These are phyloP conservation scores for Acrocalymma vagum DNA, from an alignment of 2,329 filamentous ascomycete genomes.

Conservation along the genomic window DNA sequence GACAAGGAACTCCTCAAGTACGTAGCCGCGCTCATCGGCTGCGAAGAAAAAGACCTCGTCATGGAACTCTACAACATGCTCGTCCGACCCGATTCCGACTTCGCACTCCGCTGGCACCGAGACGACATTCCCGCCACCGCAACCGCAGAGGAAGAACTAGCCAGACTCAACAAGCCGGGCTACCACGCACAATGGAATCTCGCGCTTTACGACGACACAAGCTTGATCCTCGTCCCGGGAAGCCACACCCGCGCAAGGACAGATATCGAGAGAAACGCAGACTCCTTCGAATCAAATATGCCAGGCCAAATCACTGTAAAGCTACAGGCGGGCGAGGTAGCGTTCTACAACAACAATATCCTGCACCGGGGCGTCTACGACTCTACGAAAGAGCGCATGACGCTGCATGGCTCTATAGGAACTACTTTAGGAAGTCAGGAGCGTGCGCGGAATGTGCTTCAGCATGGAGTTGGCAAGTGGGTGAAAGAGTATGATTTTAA, in stretches of 20 bases:
- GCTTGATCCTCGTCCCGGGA: conserved; percentile 79
- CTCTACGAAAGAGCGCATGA: conserved; percentile 68
- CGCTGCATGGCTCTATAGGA: conserved; percentile 77
- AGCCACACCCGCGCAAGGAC: conserved; percentile 78
- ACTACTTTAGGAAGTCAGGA: conserved; percentile 63
- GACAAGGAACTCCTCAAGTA: conserved; percentile 68
- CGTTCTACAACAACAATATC: conserved; percentile 93
- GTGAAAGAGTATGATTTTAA: conserved; percentile 67
- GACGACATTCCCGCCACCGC: conserved; percentile 80
- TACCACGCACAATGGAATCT: conserved; percentile 90
- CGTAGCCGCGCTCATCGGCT: conserved; percentile 70
- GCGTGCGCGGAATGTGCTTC: conserved; percentile 75
- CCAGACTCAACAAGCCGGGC: conserved; percentile 66
- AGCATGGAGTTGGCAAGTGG: conserved; percentile 77
- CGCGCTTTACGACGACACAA: conserved; percentile 76
- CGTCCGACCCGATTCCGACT: conserved; percentile 74
- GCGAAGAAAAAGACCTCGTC: conserved; percentile 67
- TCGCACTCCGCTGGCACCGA: conserved; percentile 83
- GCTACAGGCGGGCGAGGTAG: conserved; percentile 77
- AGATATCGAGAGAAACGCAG: conserved; percentile 71
- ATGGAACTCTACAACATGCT: conserved; percentile 92
- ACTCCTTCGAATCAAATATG: conserved; percentile 68
- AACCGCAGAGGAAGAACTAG: conserved; percentile 71
- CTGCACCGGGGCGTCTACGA: conserved; percentile 76
- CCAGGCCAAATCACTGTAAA: conserved; percentile 71